Conservation (phyloP, 2,329 filamentous ascomycete genomes). For the Alternaria sp. region DNA sequence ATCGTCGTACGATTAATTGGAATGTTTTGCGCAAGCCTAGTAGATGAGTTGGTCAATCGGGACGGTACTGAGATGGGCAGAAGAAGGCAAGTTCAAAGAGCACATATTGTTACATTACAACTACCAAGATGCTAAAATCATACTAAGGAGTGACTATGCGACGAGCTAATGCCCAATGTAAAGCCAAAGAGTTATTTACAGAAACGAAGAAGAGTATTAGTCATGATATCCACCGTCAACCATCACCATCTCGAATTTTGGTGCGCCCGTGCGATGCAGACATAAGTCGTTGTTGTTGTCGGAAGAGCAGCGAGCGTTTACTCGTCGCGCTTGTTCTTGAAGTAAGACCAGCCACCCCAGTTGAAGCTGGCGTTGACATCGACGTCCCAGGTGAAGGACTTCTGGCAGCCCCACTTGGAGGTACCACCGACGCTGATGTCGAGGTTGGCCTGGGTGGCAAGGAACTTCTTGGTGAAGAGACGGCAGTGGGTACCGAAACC, state of each 20-base stretch:
- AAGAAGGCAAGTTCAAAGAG: background rate
- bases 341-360: constrained; percentile 18
- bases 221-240: background rate
- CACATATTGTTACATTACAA: constrained; percentile 10
- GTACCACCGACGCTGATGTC: constrained; percentile 22
- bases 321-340: constrained; percentile 11
- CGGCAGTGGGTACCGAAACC: constrained; percentile 36
- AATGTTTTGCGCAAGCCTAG: background rate
- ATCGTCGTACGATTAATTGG: background rate
- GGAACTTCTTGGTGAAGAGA: constrained; percentile 35
- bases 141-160: constrained; percentile 12
- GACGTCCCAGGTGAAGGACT: constrained; percentile 31
- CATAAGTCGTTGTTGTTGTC: constrained; percentile 1
- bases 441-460: constrained; percentile 20
- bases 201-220: background rate
- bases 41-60: background rate
- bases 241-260: background rate
- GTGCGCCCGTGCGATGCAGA: background rate
- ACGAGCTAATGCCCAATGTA: constrained; percentile 6
- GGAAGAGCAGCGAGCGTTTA: constrained; percentile 4
- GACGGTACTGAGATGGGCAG: background rate
- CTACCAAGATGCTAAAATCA: constrained; percentile 2
- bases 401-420: constrained; percentile 27
- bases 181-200: constrained; percentile 8
- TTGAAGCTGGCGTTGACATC: constrained; percentile 30